Base-by-base conservation (phyloP, 1,284 basidiomycete genomes). In the Vanrija sp. region DNA sequence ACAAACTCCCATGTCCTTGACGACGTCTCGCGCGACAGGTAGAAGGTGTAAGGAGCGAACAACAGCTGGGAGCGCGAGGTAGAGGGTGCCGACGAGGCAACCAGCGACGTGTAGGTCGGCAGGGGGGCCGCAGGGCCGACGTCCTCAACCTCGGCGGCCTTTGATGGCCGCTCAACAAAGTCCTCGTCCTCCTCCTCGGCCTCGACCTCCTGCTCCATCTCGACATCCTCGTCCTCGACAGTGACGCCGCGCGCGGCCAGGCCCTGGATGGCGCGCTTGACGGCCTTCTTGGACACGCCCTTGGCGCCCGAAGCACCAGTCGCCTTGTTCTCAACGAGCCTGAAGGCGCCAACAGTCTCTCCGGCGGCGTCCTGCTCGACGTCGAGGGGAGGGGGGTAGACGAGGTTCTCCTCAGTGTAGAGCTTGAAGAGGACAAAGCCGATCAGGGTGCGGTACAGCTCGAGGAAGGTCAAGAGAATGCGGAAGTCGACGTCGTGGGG, bases 381-480 rank as follows among this genome's bases (percentile, higher is more conserved):
- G 68, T 98, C 93, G 51, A 98, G 76, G 20, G 90, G 88, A 3
- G 96, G 96, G 20, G 96, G 96, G 72, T 99, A 99, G 36, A 94
- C 85, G 39, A 98, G 82, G 63, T 90, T 90, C 49, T 84, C 83
- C 68, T 97, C 93, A n/a, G 89, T 87, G 78, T 95, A 99, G 20
- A 99, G 83, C 78, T 97, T 97, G 84, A 92, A 99, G 68, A 97
- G 86, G 14, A 94, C 88, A 68, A 98, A 99, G 18, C 92, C 90
- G 43, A 97, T 84, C 14, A 98, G 78, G 1, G 95, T 98, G 77
- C 98, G 94, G 77, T 99, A 98, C 9, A 99, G 83, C 75, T 99
- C 96, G 68, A 98, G 79, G 82, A 99, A 99, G 12, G 96, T 98
- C 63, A 97, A 78, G 48, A 99, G 96, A 51, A 99, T 95, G 47